Evolutionary conservation across 2,329 filamentous ascomycete species (phyloP), one percentile per base, ranked within the genome.

Genomic region (Neospermospora avenae): DNA sequence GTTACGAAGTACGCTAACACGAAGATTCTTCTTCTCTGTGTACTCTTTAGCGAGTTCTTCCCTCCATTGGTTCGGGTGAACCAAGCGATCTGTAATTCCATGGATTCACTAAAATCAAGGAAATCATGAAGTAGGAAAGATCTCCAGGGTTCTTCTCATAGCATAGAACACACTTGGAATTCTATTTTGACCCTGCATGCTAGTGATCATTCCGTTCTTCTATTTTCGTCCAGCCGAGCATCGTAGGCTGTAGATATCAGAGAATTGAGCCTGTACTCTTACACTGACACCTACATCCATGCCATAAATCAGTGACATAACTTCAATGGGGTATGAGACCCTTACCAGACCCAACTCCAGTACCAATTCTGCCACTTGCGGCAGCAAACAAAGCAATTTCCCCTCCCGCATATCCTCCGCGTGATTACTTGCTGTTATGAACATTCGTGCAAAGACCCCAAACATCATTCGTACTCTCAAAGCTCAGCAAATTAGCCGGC

Each of bases 161-260:
- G 93, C 93, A 60, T 90, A 93, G 76, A 93, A 96, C 20, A 96
- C 91, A 64, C 88, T 90, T 0, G 91, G 86, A 34, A 97, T 86
- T 0, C 92, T 93, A 72, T 97, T 93, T 72, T 97, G 92, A 0
- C 93, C 93, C 0, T 90, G 86, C 91, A 96, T 96, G 68, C 89
- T 93, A 0, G 93, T 96, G 63, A 84, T 84, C 72, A 91, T 86
- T 10, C 91, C 91, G 44, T 84, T 81, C 74, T 96, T 96, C 1
- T 91, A 91, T 91, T 93, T 97, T 52, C 93, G 83, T 1, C 93
- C 93, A 1, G 90, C 96, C 3, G 90, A 93, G 76, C 93, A 96
- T 37, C 90, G 85, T 24, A 97, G 77, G 18, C 89, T 88, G 74
- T 96, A 97, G 72, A 93, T 91, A 8, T 93, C 93, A 2, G 89